phyloP scores from a whole-genome alignment of 148 eudicot genomes.

The Arbutus unedo region DNA sequence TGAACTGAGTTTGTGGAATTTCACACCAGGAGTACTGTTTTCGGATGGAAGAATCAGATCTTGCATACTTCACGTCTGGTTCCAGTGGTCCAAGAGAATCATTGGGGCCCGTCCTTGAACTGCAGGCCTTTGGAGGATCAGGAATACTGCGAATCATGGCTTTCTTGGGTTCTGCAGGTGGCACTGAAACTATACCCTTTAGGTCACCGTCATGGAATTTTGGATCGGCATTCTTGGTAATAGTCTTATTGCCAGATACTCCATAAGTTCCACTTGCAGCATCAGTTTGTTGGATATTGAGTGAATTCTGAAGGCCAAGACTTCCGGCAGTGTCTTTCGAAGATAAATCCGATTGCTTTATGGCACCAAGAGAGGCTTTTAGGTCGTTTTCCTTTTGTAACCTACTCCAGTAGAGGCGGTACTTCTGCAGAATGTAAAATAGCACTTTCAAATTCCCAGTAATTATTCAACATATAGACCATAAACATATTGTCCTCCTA shows the following conservation, averaged over 20 bases:
- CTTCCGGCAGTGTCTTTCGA: slow-evolving; percentile 43
- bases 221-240: slow-evolving; percentile 31
- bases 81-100: slow-evolving; percentile 36
- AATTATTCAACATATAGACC: background rate
- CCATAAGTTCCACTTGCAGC: slow-evolving; percentile 26
- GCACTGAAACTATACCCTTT: slow-evolving; percentile 34
- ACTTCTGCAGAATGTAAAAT: slow-evolving; percentile 66
- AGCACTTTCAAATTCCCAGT: slow-evolving; percentile 12
- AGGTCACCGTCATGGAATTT: slow-evolving; percentile 30
- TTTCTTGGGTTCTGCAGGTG: slow-evolving; percentile 39
- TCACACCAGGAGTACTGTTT: slow-evolving; percentile 41
- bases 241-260: slow-evolving; percentile 30
- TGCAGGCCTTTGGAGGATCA: slow-evolving; percentile 40
- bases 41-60: slow-evolving; percentile 32
- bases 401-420: slow-evolving; percentile 82
- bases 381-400: slow-evolving; percentile 57
- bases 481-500: background rate
- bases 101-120: slow-evolving; percentile 29
- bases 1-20: slow-evolving; percentile 40
- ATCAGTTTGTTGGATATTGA: slow-evolving; percentile 35
- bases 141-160: slow-evolving; percentile 26
- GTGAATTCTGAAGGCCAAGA: slow-evolving; percentile 41
- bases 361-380: slow-evolving; percentile 44
- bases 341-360: slow-evolving; percentile 45
- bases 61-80: slow-evolving; percentile 31